Conservation (phyloP, 1,284 basidiomycete species). For the Mycena sp. region DNA sequence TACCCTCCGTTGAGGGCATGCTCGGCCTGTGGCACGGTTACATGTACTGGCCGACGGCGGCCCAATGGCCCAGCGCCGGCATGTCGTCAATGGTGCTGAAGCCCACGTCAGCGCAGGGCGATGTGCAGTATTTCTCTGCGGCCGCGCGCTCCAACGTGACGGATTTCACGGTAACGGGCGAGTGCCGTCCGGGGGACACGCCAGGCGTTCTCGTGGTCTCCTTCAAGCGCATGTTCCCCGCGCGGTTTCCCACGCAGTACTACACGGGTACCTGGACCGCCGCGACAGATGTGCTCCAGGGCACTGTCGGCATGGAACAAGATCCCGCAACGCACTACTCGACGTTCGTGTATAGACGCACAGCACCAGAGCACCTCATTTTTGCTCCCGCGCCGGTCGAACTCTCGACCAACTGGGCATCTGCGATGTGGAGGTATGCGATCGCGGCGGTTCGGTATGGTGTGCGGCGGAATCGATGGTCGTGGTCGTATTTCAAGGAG, state of each 20-base stretch:
- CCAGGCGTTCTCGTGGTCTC: slow-evolving; percentile 9
- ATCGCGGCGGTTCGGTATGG: slow-evolving; percentile 22
- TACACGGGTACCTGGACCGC: slow-evolving; percentile 24
- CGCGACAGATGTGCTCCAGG: slow-evolving; percentile 15
- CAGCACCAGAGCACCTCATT: slow-evolving; percentile 20
- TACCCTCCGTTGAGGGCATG: not conserved
- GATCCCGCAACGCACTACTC: slow-evolving; percentile 19
- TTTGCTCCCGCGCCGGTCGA: slow-evolving; percentile 23
- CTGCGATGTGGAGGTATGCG: slow-evolving; percentile 33
- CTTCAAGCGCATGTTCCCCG: slow-evolving; percentile 22
- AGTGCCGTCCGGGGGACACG: slow-evolving; percentile 5
- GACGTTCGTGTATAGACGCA: slow-evolving; percentile 28
- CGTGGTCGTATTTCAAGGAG: slow-evolving; percentile 25
- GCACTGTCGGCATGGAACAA: slow-evolving; percentile 23
- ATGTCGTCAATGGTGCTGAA: not conserved
- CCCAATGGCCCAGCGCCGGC: not conserved
- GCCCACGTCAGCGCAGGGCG: not conserved
- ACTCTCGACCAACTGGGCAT: slow-evolving; percentile 19
- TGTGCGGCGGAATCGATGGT: slow-evolving; percentile 15
- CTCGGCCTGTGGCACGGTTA: too few relatives aligned
- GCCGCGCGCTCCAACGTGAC: slow-evolving; percentile 22
- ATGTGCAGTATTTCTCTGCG: slow-evolving; percentile 17
- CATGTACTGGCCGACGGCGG: too few relatives aligned
- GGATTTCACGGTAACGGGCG: slow-evolving; percentile 27
- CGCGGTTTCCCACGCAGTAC: slow-evolving; percentile 19